Percentiles rank a stretch among this genome's conserved stretches.
Evolutionary conservation across 1,139 yeast genomes (phyloP).

Genomic region (Pichia terricola): DNA sequence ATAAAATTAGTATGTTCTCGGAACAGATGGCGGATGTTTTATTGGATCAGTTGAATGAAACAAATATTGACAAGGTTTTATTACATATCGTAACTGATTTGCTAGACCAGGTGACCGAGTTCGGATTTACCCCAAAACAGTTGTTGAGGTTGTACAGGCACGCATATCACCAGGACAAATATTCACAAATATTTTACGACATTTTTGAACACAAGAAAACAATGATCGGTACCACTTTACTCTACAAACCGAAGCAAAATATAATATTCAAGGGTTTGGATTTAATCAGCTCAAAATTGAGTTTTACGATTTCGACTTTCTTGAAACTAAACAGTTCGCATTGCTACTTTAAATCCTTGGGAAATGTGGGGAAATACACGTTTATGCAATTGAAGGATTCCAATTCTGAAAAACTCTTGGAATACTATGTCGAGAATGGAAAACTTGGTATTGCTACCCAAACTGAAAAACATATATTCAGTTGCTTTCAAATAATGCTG

Average conservation of each 20-base stretch:
- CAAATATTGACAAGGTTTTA: not conserved
- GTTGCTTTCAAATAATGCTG: slow-evolving; percentile 21
- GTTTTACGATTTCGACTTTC: slow-evolving; percentile 5
- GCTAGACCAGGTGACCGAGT: slow-evolving; percentile 1
- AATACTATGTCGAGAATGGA: slow-evolving; percentile 10
- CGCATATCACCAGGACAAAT: not conserved
- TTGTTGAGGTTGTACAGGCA: not conserved
- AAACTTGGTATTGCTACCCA: slow-evolving; percentile 9
- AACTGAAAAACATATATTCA: slow-evolving; percentile 16
- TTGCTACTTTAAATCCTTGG: not conserved
- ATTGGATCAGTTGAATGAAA: not conserved
- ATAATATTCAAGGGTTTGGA: not conserved
- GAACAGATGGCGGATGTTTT: not conserved
- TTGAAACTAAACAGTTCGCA: not conserved
- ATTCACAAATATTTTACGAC: not conserved
- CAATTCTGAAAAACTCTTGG: too few species aligned
- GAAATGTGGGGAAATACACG: not conserved
- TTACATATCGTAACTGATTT: not conserved
- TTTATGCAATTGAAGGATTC: too few species aligned
- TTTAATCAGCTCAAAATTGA: not conserved
- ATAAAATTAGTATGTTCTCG: slow-evolving; percentile 3
- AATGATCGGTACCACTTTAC: not conserved
- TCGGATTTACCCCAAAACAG: slow-evolving; percentile 3
- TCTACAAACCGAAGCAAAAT: not conserved
- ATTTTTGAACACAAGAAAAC: not conserved